These are phyloP conservation scores for Colletotrichum scovillei DNA, from an alignment of 2,329 filamentous ascomycete species.

Conservation along the genomic window DNA sequence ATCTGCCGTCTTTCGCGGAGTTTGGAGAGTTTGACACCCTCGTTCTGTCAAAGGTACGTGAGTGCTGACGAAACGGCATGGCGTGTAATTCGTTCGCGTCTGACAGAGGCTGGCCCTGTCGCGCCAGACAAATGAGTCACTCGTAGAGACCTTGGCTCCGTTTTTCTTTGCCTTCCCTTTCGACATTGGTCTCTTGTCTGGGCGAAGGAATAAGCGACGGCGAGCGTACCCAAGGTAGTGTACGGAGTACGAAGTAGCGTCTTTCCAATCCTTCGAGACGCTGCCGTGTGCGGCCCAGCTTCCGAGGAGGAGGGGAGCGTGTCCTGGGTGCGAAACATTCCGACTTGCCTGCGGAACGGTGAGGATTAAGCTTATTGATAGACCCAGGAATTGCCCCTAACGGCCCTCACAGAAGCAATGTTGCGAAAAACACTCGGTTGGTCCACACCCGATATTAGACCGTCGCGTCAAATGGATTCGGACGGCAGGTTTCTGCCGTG, in stretches of 20 bases:
- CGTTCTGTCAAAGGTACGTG: slow-evolving; percentile 19
- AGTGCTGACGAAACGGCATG: slow-evolving; percentile 34
- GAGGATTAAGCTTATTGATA: slow-evolving; percentile 35
- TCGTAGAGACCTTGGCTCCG: not conserved
- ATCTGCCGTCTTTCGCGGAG: not conserved
- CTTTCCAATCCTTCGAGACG: not conserved
- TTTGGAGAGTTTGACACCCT: not conserved
- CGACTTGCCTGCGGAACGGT: slow-evolving; percentile 12
- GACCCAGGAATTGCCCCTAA: slow-evolving; percentile 16
- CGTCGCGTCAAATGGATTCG: slow-evolving; percentile 13
- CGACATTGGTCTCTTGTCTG: not conserved
- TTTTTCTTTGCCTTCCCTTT: not conserved
- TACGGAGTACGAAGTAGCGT: not conserved
- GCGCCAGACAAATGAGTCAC: slow-evolving; percentile 20
- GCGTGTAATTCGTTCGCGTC: slow-evolving; percentile 8
- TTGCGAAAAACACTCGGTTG: slow-evolving; percentile 34
- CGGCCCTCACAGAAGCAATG: not conserved
- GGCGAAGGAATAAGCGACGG: not conserved
- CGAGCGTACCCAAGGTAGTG: not conserved
- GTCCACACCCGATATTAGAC: slow-evolving; percentile 9
- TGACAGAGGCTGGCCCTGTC: not conserved
- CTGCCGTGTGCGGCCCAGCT: not conserved
- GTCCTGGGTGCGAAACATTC: slow-evolving; percentile 17
- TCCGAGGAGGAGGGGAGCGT: not conserved
- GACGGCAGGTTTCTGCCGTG: not conserved